Evolutionary conservation across 768 basidiomycete genomes (phyloP).

Genomic region (Saitozyma sp.): DNA sequence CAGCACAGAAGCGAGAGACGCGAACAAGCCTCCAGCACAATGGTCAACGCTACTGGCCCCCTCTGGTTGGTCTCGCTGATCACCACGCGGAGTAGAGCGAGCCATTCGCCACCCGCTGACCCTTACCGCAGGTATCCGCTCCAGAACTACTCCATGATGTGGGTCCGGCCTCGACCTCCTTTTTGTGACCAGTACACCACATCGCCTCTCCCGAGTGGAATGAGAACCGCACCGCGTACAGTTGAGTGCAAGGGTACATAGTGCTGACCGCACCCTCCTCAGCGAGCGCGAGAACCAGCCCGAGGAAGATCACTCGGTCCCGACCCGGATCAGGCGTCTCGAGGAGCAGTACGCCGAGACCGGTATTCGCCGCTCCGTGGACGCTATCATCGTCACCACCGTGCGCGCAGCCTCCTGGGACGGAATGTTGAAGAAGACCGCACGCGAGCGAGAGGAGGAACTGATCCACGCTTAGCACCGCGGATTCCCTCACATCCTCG

Average conservation of each 20-base stretch:
- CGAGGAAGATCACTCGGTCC: constrained; percentile 95
- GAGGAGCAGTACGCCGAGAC: constrained; percentile 95
- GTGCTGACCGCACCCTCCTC: neutral
- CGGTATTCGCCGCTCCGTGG: constrained; percentile 94
- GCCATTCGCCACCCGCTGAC: neutral
- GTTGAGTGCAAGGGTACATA: no score
- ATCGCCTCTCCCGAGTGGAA: no score
- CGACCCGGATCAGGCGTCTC: constrained; percentile 86
- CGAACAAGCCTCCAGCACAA: neutral
- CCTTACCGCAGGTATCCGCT: constrained; percentile 8
- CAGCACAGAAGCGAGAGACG: no score
- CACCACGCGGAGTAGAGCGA: neutral
- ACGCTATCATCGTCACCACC: constrained; percentile 55
- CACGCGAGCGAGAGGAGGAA: no score
- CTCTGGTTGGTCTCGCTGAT: constrained; percentile 4
- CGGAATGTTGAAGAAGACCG: neutral
- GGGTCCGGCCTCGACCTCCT: constrained; percentile 3
- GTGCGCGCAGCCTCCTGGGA: constrained; percentile 19
- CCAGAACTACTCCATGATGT: constrained; percentile 19
- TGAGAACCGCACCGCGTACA: no score
- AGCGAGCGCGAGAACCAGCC: constrained; percentile 96
- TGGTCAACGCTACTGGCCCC: neutral
- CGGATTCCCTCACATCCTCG: constrained; percentile 94
- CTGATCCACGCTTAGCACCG: constrained; percentile 55
- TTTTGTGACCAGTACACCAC: neutral